Evolutionary conservation across 768 basidiomycete species (phyloP).

Genomic region (Tricholoma bakamatsutake): DNA sequence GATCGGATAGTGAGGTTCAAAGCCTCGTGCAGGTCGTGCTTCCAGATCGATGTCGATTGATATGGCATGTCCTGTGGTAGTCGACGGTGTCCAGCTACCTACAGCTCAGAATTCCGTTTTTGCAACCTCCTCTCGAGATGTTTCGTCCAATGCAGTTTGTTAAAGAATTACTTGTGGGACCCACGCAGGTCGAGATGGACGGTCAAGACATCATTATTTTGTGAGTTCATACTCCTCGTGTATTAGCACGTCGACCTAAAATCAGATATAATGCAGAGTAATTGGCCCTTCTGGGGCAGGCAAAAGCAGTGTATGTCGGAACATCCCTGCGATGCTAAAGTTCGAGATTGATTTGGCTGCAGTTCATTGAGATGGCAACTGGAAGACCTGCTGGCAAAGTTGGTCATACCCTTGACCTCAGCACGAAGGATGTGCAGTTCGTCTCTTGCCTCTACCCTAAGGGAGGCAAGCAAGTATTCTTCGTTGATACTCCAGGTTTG

Average conservation of each 20-base stretch:
- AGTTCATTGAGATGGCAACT: background rate
- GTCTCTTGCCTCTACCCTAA: background rate
- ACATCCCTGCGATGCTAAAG: background rate
- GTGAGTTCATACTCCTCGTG: background rate
- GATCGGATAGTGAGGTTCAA: background rate
- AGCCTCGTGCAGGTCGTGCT: background rate
- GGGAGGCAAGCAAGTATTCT: background rate
- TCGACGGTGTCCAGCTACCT: background rate
- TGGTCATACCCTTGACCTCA: slow-evolving; percentile 1
- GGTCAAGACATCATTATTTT: slow-evolving; percentile 1
- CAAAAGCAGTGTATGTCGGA: background rate
- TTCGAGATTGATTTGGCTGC: background rate
- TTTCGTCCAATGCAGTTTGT: background rate
- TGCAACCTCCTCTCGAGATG: background rate
- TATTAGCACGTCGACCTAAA: background rate
- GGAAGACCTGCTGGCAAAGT: background rate
- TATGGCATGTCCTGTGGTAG: background rate
- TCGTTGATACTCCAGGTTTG: slow-evolving; percentile 2
- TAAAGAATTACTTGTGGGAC: background rate
- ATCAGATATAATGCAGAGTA: background rate
- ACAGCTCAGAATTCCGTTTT: background rate
- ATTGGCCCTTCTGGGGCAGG: slow-evolving; percentile 1
- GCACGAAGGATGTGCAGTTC: background rate
- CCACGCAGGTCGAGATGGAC: background rate
- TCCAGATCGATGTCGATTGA: background rate